phyloP scores from a whole-genome alignment of 495 filamentous ascomycete species.

The Hypoxylon fragiforme region DNA sequence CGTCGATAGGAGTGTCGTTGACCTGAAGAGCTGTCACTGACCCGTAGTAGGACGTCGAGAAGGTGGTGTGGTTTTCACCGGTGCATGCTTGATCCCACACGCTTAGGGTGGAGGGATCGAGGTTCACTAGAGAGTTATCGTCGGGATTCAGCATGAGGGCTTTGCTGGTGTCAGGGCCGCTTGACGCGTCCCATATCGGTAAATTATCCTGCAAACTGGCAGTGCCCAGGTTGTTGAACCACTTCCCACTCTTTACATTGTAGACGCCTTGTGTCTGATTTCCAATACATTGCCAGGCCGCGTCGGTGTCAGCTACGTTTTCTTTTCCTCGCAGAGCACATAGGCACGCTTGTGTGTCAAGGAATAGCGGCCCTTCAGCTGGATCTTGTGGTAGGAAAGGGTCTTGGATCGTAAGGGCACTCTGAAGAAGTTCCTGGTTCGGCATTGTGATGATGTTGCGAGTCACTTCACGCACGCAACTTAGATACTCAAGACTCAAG shows the following conservation, averaged over 20 bases:
- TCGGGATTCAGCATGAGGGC: constrained; percentile 21
- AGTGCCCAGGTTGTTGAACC: constrained; percentile 39
- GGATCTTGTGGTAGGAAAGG: constrained; percentile 37
- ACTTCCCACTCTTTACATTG: constrained; percentile 41
- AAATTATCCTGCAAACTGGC: constrained; percentile 16
- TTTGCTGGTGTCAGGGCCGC: constrained; percentile 29
- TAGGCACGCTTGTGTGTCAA: constrained; percentile 45
- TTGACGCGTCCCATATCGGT: constrained; percentile 35
- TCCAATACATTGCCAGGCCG: constrained; percentile 45
- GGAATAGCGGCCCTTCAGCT: constrained; percentile 39
- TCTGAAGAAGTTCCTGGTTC: constrained; percentile 1
- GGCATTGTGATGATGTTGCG: constrained; percentile 4
- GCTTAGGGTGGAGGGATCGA: constrained; percentile 4
- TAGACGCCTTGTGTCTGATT: constrained; percentile 39
- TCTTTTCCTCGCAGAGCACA: constrained; percentile 38
- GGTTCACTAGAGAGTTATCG: constrained; percentile 14
- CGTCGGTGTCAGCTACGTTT: background rate
- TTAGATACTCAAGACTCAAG: no score
- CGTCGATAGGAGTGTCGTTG: constrained; percentile 28
- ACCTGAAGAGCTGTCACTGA: constrained; percentile 9
- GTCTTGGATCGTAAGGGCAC: constrained; percentile 29
- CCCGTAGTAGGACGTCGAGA: constrained; percentile 40
- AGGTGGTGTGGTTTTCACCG: constrained; percentile 35
- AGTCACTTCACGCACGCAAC: background rate
- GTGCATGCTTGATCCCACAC: constrained; percentile 43